Evolutionary conservation across 768 basidiomycete species (phyloP).

Genomic region (Flagelloscypha sp.): DNA sequence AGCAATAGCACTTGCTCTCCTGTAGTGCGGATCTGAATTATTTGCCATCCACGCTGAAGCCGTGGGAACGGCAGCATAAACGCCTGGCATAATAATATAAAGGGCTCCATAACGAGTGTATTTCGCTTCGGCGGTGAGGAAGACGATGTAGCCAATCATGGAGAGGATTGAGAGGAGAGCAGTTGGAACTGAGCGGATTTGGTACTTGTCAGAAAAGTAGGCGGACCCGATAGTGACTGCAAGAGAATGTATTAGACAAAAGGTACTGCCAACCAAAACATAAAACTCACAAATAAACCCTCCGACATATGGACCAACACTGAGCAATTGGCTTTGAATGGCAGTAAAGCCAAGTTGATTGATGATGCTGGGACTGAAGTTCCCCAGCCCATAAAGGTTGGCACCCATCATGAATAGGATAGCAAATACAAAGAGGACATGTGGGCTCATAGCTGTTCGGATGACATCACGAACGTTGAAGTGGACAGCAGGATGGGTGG

Average conservation of each 20-base stretch:
- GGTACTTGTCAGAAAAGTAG: conserved; percentile 45
- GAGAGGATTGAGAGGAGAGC: conserved; percentile 36
- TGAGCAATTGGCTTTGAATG: conserved; percentile 51
- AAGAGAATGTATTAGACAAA: too few relatives aligned
- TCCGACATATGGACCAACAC: conserved; percentile 46
- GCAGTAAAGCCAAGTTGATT: conserved; percentile 48
- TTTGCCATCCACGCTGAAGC: conserved; percentile 55
- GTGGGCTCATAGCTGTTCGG: background rate
- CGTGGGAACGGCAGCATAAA: conserved; percentile 46
- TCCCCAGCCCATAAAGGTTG: conserved; percentile 13
- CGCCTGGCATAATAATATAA: conserved; percentile 46
- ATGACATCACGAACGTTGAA: conserved; percentile 1
- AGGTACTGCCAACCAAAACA: too few relatives aligned
- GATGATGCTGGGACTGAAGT: conserved; percentile 71
- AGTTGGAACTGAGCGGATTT: conserved; percentile 37
- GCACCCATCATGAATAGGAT: conserved; percentile 4
- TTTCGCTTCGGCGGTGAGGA: conserved; percentile 33
- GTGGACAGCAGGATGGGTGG: background rate
- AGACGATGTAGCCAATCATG: conserved; percentile 47
- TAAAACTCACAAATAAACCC: conserved; percentile 39
- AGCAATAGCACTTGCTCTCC: conserved; percentile 52
- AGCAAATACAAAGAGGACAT: conserved; percentile 4
- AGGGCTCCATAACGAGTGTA: conserved; percentile 44
- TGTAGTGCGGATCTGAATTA: conserved; percentile 47
- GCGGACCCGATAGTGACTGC: conserved; percentile 29